Conservation (phyloP, 352 stramenopile genomes). For the Pythium apleroticum region DNA sequence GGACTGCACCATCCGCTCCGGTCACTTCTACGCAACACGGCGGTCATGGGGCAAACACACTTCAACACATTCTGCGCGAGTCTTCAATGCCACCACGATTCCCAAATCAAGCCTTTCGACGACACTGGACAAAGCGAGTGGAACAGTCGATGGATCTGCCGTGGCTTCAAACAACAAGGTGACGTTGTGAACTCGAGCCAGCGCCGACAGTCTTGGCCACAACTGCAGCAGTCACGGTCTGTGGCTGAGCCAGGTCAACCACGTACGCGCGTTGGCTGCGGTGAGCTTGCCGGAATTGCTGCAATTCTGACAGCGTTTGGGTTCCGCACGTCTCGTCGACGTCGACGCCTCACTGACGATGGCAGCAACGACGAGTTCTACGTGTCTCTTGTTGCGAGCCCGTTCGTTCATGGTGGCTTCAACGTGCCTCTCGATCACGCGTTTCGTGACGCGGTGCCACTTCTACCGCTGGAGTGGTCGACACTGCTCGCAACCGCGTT, state of each 20-base stretch:
- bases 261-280: neutral
- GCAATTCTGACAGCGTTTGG: neutral
- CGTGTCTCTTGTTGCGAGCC: neutral
- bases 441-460: neutral
- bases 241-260: neutral
- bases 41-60: neutral
- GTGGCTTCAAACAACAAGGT: neutral
- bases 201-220: neutral
- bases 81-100: neutral
- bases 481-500: neutral
- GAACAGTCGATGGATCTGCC: neutral
- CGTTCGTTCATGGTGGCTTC: neutral
- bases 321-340: neutral
- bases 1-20: neutral
- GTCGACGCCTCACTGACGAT: neutral
- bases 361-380: neutral
- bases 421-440: neutral
- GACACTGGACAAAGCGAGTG: neutral
- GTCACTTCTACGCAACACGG: constrained; percentile 19
- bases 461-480: neutral
- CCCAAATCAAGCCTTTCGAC: neutral
- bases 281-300: neutral
- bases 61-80: neutral
- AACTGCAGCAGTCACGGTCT: neutral
- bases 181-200: neutral